phyloP scores from a whole-genome alignment of 495 filamentous ascomycete species.

The Aspergillus biplanus region DNA sequence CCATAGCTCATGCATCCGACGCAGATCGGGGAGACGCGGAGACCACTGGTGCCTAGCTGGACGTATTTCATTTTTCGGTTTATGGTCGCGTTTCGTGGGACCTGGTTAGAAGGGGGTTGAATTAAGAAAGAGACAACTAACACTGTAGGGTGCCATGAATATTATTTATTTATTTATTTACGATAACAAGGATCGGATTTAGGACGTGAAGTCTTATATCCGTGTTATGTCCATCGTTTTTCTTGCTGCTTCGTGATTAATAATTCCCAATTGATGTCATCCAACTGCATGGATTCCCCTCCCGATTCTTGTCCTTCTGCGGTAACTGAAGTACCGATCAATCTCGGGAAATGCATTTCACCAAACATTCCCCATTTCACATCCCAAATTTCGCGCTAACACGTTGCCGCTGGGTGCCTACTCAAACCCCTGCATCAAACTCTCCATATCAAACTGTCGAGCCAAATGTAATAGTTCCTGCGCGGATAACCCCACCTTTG shows the following conservation, averaged over 20 bases:
- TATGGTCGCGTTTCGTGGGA: not conserved
- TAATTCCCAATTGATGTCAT: not conserved
- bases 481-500: conserved; percentile 32
- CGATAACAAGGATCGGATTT: not conserved
- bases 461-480: conserved; percentile 34
- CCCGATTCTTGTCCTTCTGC: not conserved
- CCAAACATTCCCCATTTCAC: too few relatives aligned
- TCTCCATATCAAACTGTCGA: conserved; percentile 36
- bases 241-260: not conserved
- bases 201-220: not conserved
- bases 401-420: too few relatives aligned
- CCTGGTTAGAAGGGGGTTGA: not conserved
- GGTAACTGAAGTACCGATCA: not conserved
- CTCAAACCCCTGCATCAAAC: conserved; percentile 28
- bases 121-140: not conserved
- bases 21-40: conserved; percentile 68
- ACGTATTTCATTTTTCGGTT: conserved; percentile 30
- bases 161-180: not conserved
- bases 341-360: not conserved
- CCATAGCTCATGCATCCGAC: conserved; percentile 73
- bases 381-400: too few relatives aligned
- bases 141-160: not conserved
- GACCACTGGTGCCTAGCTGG: conserved; percentile 63
- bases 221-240: not conserved
- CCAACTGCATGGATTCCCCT: not conserved